Base-by-base conservation (phyloP, 1,139 yeast genomes). In the Saccharomycopsis crataegensis region DNA sequence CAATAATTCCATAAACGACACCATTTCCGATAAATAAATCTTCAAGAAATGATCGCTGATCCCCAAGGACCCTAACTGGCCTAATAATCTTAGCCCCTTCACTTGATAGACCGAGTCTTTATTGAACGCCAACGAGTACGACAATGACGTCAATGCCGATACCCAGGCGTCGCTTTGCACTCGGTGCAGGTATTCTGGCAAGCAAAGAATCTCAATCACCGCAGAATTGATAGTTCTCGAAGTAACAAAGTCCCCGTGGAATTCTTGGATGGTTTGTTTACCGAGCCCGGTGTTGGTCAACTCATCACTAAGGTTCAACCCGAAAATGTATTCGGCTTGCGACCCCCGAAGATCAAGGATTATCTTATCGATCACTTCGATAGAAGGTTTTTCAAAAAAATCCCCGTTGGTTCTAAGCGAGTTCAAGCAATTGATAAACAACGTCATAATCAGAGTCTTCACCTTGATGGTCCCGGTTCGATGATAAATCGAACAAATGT, bases 61-160 rank as follows among this genome's bases (percentile, higher is more conserved):
- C 11, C 57, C 55, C n/a, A 49, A 17, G 8, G 43, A 31, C 8
- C 43, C 41, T 28, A 55, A 44, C 22, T 46, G 45, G 6, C 53
- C 53, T n/a, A 49, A 32, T 16, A 55, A 40, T 37, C 42, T 37
- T 2, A 49, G 16, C 7, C 48, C 53, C 32, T 44, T 45, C 12
- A 45, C 31, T 44, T 55, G 57, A 42, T 50, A 55, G 12, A 46
- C 38, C 9, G 51, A 43, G 32, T 43, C 31, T 9, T 52, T 43
- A 31, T 52, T 45, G 43, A 33, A 37, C 11, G 42, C 34, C 14
- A 54, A 49, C 14, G 43, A 43, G 31, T 28, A 22, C 8, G 46
- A 34, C 22, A 54, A 28, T 7, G 22, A 8, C 12, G 48, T 8
- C n/a, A 45, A 42, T 33, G 28, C 11, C 9, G 48, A 28, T 31